Conservation (phyloP, 2,329 filamentous ascomycete species). For the Raffaelea deltoideospora region DNA sequence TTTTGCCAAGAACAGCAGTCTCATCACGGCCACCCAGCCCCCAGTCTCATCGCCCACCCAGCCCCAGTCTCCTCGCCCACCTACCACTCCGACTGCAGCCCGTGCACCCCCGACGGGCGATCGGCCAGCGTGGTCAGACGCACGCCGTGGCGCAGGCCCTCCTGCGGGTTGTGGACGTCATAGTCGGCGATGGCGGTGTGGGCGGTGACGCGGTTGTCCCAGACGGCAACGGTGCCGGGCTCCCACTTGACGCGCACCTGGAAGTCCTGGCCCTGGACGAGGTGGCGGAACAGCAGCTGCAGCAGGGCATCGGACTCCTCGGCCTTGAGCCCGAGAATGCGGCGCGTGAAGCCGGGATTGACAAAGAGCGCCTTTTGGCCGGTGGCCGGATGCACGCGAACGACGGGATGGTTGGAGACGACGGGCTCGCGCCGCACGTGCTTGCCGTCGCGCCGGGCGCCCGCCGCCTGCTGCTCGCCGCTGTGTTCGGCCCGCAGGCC, state of each 20-base stretch:
- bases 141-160: conserved; percentile 25
- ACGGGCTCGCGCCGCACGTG: conserved; percentile 31
- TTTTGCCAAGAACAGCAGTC: no score
- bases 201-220: conserved; percentile 46
- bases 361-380: conserved; percentile 74
- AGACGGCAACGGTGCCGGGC: conserved; percentile 50
- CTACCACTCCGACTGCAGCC: conserved; percentile 21
- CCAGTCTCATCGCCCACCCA: no score
- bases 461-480: conserved; percentile 22
- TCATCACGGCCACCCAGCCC: no score
- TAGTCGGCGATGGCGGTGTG: conserved; percentile 30
- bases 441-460: conserved; percentile 17
- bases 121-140: conserved; percentile 24
- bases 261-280: conserved; percentile 43
- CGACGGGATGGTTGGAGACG: conserved; percentile 57
- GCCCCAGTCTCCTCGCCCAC: not conserved
- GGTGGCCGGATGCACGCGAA: conserved; percentile 65
- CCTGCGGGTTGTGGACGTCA: conserved; percentile 22
- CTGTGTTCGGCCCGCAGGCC: conserved; percentile 23
- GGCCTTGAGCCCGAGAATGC: conserved; percentile 48
- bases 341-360: conserved; percentile 45
- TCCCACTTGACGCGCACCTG: conserved; percentile 54
- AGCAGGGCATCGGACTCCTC: conserved; percentile 53
- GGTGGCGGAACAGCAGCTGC: conserved; percentile 50
- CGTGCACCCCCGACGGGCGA: conserved; percentile 20